These are phyloP conservation scores for Neolecta irregularis DNA, from an alignment of 1,139 yeast genomes.

Conservation along the genomic window DNA sequence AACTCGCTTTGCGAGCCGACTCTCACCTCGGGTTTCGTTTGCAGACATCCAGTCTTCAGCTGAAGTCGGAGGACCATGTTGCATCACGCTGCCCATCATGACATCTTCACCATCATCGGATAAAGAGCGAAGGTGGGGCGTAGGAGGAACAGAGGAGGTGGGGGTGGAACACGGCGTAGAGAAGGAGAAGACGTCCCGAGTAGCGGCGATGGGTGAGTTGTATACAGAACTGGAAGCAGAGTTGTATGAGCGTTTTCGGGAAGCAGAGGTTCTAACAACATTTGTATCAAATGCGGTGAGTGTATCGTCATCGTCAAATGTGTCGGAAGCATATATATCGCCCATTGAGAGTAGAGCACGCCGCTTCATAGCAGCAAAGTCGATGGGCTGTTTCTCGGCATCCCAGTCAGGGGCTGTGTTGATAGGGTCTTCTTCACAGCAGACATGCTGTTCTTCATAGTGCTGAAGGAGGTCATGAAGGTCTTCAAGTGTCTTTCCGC, in stretches of 20 bases:
- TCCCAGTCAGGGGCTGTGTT: constrained; percentile 4
- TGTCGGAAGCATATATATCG: not conserved
- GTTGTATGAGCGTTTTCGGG: not conserved
- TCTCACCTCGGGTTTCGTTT: constrained; percentile 2
- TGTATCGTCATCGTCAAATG: not conserved
- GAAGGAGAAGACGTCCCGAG: constrained; percentile 12
- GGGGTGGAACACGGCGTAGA: constrained; percentile 12
- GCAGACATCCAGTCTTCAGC: constrained; percentile 12
- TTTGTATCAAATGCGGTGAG: constrained; percentile 1
- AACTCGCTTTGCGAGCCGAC: constrained; percentile 15
- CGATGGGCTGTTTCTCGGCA: constrained; percentile 13
- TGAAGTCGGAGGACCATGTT: constrained; percentile 11
- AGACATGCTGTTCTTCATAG: constrained; percentile 84
- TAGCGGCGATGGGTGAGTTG: constrained; percentile 11
- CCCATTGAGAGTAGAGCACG: constrained; percentile 20
- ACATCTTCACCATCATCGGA: constrained; percentile 4
- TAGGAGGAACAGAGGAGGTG: constrained; percentile 11
- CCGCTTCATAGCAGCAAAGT: constrained; percentile 28
- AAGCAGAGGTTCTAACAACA: not conserved
- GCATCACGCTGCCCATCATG: no score
- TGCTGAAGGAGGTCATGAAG: constrained; percentile 84
- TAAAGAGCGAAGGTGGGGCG: constrained; percentile 8
- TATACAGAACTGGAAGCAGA: not conserved
- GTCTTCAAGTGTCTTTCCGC: constrained; percentile 84
- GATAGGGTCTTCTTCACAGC: constrained; percentile 28